A percentile compares a stretch with the other conserved stretches of the same genome.
phyloP scores from a whole-genome alignment of 495 filamentous ascomycete genomes.

The Lentithecium fluviatile region DNA sequence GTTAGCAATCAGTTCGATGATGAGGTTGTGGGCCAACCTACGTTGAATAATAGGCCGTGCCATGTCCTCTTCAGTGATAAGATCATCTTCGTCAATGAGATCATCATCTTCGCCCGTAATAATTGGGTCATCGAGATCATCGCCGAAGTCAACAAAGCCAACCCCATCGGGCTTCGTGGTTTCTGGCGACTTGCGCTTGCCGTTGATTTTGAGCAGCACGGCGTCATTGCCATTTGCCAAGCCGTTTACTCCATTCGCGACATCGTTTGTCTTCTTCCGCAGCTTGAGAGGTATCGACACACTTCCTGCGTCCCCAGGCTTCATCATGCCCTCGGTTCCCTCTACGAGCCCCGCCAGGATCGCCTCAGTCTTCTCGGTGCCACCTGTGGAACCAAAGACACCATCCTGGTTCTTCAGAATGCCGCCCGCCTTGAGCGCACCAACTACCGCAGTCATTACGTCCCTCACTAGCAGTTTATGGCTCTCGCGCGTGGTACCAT shows the following conservation, averaged over 20 bases:
- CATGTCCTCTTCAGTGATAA: constrained; percentile 81
- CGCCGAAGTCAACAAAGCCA: constrained; percentile 69
- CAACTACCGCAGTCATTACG: constrained; percentile 65
- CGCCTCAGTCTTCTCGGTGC: constrained; percentile 61
- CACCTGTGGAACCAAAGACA: constrained; percentile 49
- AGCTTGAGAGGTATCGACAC: constrained; percentile 72
- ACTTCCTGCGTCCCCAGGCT: constrained; percentile 63
- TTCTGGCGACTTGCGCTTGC: constrained; percentile 50
- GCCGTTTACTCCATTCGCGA: constrained; percentile 24
- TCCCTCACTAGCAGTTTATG: constrained; percentile 62
- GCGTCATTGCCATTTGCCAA: constrained; percentile 32
- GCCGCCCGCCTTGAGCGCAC: constrained; percentile 68
- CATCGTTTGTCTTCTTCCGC: constrained; percentile 62
- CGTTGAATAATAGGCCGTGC: constrained; percentile 69
- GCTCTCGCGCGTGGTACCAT: constrained; percentile 61
- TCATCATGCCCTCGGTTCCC: constrained; percentile 62
- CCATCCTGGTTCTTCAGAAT: constrained; percentile 69
- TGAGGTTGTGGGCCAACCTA: constrained; percentile 48
- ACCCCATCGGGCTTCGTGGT: constrained; percentile 56
- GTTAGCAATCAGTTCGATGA: constrained; percentile 11
- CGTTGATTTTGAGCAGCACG: constrained; percentile 37
- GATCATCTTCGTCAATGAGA: constrained; percentile 83
- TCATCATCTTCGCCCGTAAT: constrained; percentile 64
- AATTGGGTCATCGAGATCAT: constrained; percentile 59
- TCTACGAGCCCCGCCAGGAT: constrained; percentile 75